A percentile compares a stretch with the other conserved stretches of the same genome.
These are phyloP conservation scores for Monilinia aucupariae DNA, from an alignment of 2,329 filamentous ascomycete species.

Conservation along the genomic window DNA sequence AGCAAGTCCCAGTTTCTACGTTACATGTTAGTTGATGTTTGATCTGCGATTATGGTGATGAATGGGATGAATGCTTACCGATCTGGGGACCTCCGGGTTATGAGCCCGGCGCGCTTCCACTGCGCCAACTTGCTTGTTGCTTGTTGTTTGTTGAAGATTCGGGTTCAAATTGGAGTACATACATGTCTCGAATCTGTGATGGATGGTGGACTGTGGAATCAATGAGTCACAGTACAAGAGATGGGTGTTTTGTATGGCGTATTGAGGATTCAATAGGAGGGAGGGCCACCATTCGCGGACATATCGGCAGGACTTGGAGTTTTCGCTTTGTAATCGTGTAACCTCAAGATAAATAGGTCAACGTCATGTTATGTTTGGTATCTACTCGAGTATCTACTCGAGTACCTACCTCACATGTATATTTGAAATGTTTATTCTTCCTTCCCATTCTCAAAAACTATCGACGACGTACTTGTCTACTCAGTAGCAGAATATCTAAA, in stretches of 20 bases:
- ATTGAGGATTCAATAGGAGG: background rate
- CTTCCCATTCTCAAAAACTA: too few relatives aligned
- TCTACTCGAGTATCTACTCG: too few relatives aligned
- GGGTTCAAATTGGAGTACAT: accelerated
- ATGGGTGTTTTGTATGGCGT: background rate
- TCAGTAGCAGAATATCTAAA: too few relatives aligned
- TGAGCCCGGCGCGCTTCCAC: slow-evolving; percentile 38
- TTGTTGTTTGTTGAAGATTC: accelerated
- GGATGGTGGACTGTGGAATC: background rate
- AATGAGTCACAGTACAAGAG: background rate
- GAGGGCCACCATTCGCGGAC: background rate
- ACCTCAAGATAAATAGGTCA: background rate
- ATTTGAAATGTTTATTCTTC: too few relatives aligned
- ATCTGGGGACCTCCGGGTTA: slow-evolving; percentile 38
- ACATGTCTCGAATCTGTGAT: accelerated
- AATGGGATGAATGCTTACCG: slow-evolving; percentile 23
- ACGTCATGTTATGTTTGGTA: too few relatives aligned
- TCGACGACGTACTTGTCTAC: too few relatives aligned
- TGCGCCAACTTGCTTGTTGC: too few relatives aligned
- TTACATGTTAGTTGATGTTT: background rate
- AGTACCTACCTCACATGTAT: too few relatives aligned
- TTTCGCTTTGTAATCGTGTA: background rate
- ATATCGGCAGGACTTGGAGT: background rate
- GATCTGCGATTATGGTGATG: background rate
- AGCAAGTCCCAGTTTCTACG: slow-evolving; percentile 3